Evolutionary conservation across 352 stramenopile genomes (phyloP).

Genomic region (Ochromonadaceae sp.): DNA sequence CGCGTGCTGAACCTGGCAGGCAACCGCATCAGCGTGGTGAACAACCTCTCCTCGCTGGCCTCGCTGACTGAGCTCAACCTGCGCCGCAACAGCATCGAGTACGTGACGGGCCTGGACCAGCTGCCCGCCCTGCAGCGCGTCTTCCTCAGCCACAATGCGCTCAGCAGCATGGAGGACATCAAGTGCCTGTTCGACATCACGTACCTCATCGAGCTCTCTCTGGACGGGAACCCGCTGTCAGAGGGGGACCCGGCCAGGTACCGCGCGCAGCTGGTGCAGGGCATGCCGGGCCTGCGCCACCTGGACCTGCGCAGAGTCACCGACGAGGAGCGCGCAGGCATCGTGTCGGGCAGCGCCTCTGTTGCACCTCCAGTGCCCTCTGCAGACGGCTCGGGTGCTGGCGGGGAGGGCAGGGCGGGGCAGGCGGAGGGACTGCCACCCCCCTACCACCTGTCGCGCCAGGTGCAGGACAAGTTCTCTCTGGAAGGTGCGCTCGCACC

Average conservation of each 20-base stretch:
- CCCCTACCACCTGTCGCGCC: neutral
- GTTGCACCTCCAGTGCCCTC: neutral
- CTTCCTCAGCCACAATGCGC: constrained; percentile 72
- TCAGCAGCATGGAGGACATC: constrained; percentile 49
- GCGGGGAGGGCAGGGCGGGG: neutral
- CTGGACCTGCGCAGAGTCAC: constrained; percentile 58
- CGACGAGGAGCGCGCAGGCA: constrained; percentile 45
- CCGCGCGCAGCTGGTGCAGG: constrained; percentile 43
- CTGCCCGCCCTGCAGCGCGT: constrained; percentile 58
- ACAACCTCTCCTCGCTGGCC: constrained; percentile 53
- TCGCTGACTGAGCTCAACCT: constrained; percentile 73
- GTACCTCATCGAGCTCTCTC: constrained; percentile 52
- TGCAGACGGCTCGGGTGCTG: neutral
- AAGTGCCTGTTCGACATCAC: constrained; percentile 41
- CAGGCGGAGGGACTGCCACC: neutral
- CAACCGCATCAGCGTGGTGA: constrained; percentile 29
- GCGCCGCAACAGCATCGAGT: constrained; percentile 51
- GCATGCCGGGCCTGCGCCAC: constrained; percentile 51
- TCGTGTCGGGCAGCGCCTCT: neutral
- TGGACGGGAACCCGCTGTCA: constrained; percentile 59
- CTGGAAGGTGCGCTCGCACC: neutral
- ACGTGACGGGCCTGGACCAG: constrained; percentile 36
- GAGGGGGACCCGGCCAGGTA: constrained; percentile 21
- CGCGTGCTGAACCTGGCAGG: constrained; percentile 73
- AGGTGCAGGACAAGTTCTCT: neutral